A percentile compares a stretch with the other conserved stretches of the same genome.
Evolutionary conservation across 306 rosid species (phyloP).

Genomic region (Spatholobus suberectus): DNA sequence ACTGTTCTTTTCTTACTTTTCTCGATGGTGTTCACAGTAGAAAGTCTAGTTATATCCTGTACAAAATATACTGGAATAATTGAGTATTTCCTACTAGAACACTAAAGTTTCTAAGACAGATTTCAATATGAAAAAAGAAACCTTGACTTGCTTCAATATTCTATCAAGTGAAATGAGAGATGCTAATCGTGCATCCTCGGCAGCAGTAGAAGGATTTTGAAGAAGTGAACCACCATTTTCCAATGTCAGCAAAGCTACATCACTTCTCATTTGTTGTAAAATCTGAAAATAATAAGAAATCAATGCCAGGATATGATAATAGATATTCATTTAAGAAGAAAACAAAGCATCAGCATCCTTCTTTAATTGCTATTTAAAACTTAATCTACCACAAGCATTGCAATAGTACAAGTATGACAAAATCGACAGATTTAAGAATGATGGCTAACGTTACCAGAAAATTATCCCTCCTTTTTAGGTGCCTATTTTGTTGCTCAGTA

Average conservation of each 20-base stretch:
- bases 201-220: slow-evolving; percentile 73
- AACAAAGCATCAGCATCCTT: neutral
- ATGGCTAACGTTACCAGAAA: neutral
- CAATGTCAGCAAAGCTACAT: slow-evolving; percentile 62
- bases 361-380: slow-evolving; percentile 4
- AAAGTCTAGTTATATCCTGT: slow-evolving; percentile 70
- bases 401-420: neutral
- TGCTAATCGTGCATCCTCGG: slow-evolving; percentile 87
- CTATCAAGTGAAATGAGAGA: slow-evolving; percentile 86
- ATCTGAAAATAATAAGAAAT: slow-evolving; percentile 54
- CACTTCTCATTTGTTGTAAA: slow-evolving; percentile 81
- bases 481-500: neutral
- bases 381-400: neutral
- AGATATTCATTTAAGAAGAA: slow-evolving; percentile 19
- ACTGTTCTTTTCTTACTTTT: slow-evolving; percentile 69
- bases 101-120: neutral
- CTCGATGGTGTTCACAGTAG: slow-evolving; percentile 58
- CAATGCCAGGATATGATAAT: neutral
- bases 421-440: neutral
- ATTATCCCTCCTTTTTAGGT: neutral
- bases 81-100: neutral
- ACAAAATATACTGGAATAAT: slow-evolving; percentile 8
- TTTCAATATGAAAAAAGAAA: slow-evolving; percentile 36
- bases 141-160: slow-evolving; percentile 84
- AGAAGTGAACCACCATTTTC: slow-evolving; percentile 72